Percentiles rank a stretch among this genome's conserved stretches.
Conservation (phyloP, 1,284 basidiomycete species). For the Fomes fomentarius region DNA sequence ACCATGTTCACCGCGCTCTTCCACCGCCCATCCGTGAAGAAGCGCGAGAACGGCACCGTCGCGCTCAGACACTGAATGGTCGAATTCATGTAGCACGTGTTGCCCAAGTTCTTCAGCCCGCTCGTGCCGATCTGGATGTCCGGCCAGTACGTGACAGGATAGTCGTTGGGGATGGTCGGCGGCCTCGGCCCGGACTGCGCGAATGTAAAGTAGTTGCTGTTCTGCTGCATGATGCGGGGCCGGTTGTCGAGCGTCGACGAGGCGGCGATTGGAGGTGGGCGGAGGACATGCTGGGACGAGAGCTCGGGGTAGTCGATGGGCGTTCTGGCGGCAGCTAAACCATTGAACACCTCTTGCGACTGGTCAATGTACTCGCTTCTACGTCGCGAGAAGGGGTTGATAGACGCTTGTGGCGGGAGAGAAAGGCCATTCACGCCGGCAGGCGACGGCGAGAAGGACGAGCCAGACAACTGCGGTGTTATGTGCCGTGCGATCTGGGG, state of each 20-base stretch:
- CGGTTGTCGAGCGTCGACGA: slow-evolving; percentile 66
- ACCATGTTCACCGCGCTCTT: slow-evolving; percentile 85
- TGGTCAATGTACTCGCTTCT: slow-evolving; percentile 83
- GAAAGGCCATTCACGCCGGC: slow-evolving; percentile 43
- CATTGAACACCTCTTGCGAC: slow-evolving; percentile 69
- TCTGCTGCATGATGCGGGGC: slow-evolving; percentile 44
- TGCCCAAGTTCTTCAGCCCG: slow-evolving; percentile 95
- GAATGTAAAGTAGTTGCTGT: slow-evolving; percentile 31
- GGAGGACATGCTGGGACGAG: slow-evolving; percentile 60
- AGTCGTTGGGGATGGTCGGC: slow-evolving; percentile 70
- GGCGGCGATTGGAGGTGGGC: slow-evolving; percentile 79
- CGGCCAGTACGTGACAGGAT: slow-evolving; percentile 80
- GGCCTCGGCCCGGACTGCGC: slow-evolving; percentile 43
- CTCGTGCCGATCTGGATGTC: slow-evolving; percentile 81
- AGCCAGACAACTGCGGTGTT: slow-evolving; percentile 39
- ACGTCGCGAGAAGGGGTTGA: slow-evolving; percentile 75
- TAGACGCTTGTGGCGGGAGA: slow-evolving; percentile 79
- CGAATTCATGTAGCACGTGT: slow-evolving; percentile 99
- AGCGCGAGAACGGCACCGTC: slow-evolving; percentile 87
- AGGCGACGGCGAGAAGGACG: slow-evolving; percentile 39
- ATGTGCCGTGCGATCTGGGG: slow-evolving; percentile 42
- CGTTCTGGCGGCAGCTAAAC: slow-evolving; percentile 46
- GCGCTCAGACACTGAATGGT: slow-evolving; percentile 95
- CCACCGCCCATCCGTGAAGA: slow-evolving; percentile 94
- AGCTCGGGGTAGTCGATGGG: slow-evolving; percentile 84